Conservation (phyloP, 2,329 filamentous ascomycete genomes). For the Colletotrichum orbiculare region DNA sequence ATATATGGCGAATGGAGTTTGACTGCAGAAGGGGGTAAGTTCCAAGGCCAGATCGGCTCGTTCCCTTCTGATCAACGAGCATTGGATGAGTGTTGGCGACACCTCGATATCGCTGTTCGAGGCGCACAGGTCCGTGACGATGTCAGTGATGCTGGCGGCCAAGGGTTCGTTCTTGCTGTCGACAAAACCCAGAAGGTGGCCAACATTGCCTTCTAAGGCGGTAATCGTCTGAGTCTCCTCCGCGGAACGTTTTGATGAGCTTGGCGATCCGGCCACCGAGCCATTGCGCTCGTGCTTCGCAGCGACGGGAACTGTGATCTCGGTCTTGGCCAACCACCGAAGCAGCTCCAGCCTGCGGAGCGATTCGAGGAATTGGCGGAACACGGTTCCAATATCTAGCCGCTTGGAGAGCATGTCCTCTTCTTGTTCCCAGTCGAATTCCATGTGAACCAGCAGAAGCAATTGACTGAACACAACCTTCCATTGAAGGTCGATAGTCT, state of each 20-base stretch:
- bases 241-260: slow-evolving; percentile 52
- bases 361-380: slow-evolving; percentile 74
- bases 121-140: slow-evolving; percentile 74
- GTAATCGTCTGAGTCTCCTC: slow-evolving; percentile 64
- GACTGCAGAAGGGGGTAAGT: slow-evolving; percentile 65
- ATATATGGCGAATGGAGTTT: slow-evolving; percentile 77
- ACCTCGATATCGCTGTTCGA: slow-evolving; percentile 74
- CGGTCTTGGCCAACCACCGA: slow-evolving; percentile 73
- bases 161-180: slow-evolving; percentile 62
- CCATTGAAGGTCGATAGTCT: slow-evolving; percentile 79
- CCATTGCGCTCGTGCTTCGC: slow-evolving; percentile 52
- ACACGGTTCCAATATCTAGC: slow-evolving; percentile 76
- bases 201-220: slow-evolving; percentile 68
- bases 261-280: slow-evolving; percentile 45
- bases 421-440: slow-evolving; percentile 81
- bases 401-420: slow-evolving; percentile 71
- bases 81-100: slow-evolving; percentile 70
- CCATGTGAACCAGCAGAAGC: slow-evolving; percentile 86
- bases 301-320: slow-evolving; percentile 62
- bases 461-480: slow-evolving; percentile 84
- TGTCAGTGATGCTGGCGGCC: slow-evolving; percentile 71
- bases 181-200: slow-evolving; percentile 71
- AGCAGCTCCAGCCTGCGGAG: slow-evolving; percentile 81
- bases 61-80: slow-evolving; percentile 68
- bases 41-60: slow-evolving; percentile 70